Conservation (phyloP, 2,329 filamentous ascomycete species). For the Graphiopsis chlorocephala region DNA sequence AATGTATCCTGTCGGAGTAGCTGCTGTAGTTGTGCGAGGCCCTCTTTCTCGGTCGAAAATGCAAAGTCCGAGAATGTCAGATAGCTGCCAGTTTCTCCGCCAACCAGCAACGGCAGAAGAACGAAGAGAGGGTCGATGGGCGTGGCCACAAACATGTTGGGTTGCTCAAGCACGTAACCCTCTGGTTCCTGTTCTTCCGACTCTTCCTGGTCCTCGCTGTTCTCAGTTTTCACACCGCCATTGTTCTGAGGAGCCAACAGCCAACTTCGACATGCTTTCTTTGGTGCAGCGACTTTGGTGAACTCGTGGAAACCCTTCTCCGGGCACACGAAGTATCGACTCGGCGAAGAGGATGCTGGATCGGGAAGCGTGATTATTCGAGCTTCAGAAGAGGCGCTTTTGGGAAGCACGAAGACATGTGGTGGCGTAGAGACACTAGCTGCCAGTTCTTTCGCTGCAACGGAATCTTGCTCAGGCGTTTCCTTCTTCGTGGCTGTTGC, state of each 20-base stretch:
- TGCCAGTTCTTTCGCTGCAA: conserved; percentile 27
- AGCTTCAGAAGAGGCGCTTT: conserved; percentile 49
- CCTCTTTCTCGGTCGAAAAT: conserved; percentile 55
- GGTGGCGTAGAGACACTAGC: conserved; percentile 42
- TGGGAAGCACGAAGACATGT: conserved; percentile 58
- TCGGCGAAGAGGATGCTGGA: conserved; percentile 48
- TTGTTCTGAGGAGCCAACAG: conserved; percentile 44
- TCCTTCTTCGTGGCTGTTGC: conserved; percentile 14
- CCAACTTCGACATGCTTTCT: conserved; percentile 53
- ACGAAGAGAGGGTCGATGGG: conserved; percentile 82
- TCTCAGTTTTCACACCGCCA: not conserved
- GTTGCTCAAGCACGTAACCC: conserved; percentile 61
- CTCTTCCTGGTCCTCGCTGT: conserved; percentile 1
- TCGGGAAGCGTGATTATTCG: conserved; percentile 56
- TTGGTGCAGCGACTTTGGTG: conserved; percentile 53
- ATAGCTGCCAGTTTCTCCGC: conserved; percentile 36
- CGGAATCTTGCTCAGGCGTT: conserved; percentile 15
- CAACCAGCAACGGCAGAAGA: conserved; percentile 63
- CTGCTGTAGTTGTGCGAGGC: conserved; percentile 57
- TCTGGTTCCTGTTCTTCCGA: conserved; percentile 12
- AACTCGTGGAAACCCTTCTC: conserved; percentile 60
- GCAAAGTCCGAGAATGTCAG: conserved; percentile 70
- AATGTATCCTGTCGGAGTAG: conserved; percentile 44
- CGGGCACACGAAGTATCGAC: conserved; percentile 59
- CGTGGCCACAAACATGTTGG: conserved; percentile 80